Base-by-base conservation (phyloP, 139 green algal species). In the Pleodorina starrii region DNA sequence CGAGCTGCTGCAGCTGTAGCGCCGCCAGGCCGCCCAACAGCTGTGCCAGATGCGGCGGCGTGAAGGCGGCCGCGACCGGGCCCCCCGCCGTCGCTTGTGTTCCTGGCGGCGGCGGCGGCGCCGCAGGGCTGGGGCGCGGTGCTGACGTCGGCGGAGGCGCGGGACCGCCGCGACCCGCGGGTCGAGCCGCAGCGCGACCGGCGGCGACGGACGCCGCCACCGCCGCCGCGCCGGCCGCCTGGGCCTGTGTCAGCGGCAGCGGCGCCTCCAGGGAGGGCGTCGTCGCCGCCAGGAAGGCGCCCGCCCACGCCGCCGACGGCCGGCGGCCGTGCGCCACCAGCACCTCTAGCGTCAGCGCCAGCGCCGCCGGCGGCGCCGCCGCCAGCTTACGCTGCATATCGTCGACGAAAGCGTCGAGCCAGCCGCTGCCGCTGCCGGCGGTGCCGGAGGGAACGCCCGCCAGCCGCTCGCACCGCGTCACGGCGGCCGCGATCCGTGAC, bases 191-290 rank as follows among this genome's bases (percentile, higher is more conserved):
- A n/a, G n/a, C n/a, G n/a, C 51, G 51, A 29, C 76, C 80, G 17
- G 80, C 17, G 2, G 82, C 66, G 1, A 88, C 23, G 10, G 82
- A 36, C 1, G 82, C 82, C 0, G 82, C 32, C 9, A 16, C 82
- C 42, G 82, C 82, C 2, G 82, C 82, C n/a, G 44, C 66, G 23
- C 82, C 82, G 5, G 82, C 82, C 2, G 82, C 82, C 43, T 88
- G 82, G 5, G 82, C 82, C 66, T 69, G 82, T n/a, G 82, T 88
- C 46, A 88, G 43, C 66, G 82, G 82, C 44, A 80, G 82, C 44
- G 60, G 82, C 5, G 82, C 82, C 43, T 79, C 82, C 32, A 79
- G 44, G 21, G 54, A 79, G 11, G 66, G 43, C 32, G 25, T 51
- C 27, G 63, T 19, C 29, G 82, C 66, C 23, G n/a, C 44, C 9